Evolutionary conservation across 139 green algal species (phyloP).

Genomic region (Haematococcus lacustris): DNA sequence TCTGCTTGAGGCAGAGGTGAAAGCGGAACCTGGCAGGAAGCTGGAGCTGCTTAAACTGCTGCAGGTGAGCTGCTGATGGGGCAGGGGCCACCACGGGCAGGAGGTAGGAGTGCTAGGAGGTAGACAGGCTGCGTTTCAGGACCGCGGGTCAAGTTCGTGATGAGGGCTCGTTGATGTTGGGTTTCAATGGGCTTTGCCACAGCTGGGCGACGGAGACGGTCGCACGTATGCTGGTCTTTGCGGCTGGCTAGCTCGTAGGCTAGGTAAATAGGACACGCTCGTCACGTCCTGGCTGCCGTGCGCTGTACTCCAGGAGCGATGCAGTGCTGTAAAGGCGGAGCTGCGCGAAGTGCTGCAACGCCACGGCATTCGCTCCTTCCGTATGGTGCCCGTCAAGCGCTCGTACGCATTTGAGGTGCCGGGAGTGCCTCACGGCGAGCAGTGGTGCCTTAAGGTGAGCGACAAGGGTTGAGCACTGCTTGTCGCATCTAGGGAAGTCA

Average conservation of each 20-base stretch:
- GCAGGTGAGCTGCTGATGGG: conserved; percentile 16
- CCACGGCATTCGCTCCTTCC: conserved; percentile 55
- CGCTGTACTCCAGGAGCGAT: conserved; percentile 29
- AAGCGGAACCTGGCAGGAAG: conserved; percentile 30
- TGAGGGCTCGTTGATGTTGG: too few relatives aligned
- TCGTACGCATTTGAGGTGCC: conserved; percentile 89
- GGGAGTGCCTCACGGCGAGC: conserved; percentile 60
- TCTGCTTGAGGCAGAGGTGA: conserved; percentile 36
- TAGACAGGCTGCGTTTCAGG: too few relatives aligned
- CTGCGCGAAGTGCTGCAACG: conserved; percentile 55
- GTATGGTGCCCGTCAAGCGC: conserved; percentile 81
- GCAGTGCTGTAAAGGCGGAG: conserved; percentile 69
- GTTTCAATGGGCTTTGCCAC: too few relatives aligned
- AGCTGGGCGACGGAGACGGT: too few relatives aligned
- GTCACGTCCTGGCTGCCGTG: background rate
- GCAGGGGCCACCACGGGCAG: too few relatives aligned
- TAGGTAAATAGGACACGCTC: background rate
- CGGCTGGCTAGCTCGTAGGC: too few relatives aligned
- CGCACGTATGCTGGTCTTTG: too few relatives aligned
- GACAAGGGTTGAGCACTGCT: background rate
- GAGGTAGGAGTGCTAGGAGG: too few relatives aligned
- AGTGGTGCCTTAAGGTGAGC: conserved; percentile 92
- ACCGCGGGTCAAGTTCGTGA: too few relatives aligned
- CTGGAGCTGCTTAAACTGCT: conserved; percentile 43
- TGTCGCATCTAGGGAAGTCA: too few relatives aligned